Percentiles rank a stretch among this genome's conserved stretches.
phyloP scores from a whole-genome alignment of 1,139 yeast species.

The Saccharomyces hybrid region DNA sequence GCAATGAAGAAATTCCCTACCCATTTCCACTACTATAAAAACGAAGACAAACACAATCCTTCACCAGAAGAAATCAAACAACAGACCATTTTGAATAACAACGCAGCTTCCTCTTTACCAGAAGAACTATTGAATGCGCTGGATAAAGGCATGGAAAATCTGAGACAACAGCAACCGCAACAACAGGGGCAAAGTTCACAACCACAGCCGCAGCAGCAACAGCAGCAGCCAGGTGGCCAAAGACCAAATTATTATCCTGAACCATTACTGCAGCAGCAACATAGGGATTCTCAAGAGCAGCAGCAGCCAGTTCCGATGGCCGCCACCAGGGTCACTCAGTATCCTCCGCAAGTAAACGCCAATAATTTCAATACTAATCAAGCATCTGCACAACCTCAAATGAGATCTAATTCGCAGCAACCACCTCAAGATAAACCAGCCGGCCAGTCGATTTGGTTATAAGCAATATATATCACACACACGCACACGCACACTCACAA shows the following conservation, averaged over 20 bases:
- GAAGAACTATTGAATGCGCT: conserved; percentile 25
- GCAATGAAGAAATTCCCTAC: conserved; percentile 32
- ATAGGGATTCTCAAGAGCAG: conserved; percentile 15
- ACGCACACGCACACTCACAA: neutral
- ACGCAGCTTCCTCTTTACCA: conserved; percentile 24
- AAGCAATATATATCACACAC: neutral
- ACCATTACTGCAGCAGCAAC: conserved; percentile 18
- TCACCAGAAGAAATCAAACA: conserved; percentile 31
- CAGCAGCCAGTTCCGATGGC: conserved; percentile 13
- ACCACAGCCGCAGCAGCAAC: conserved; percentile 19
- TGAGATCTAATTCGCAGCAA: neutral
- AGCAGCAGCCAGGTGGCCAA: conserved; percentile 35
- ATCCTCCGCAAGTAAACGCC: conserved; percentile 8
- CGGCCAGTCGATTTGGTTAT: neutral
- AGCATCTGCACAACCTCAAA: neutral
- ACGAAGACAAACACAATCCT: conserved; percentile 30
- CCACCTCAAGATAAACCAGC: neutral
- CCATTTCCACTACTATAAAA: conserved; percentile 31
- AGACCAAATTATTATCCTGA: conserved; percentile 21
- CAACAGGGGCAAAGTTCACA: conserved; percentile 9
- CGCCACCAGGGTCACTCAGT: conserved; percentile 12
- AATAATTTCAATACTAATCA: neutral
- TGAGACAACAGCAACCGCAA: conserved; percentile 18
- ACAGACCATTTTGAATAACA: conserved; percentile 23
- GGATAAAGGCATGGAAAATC: conserved; percentile 26